Conservation (phyloP, 768 basidiomycete genomes). For the Daedalea quercina region DNA sequence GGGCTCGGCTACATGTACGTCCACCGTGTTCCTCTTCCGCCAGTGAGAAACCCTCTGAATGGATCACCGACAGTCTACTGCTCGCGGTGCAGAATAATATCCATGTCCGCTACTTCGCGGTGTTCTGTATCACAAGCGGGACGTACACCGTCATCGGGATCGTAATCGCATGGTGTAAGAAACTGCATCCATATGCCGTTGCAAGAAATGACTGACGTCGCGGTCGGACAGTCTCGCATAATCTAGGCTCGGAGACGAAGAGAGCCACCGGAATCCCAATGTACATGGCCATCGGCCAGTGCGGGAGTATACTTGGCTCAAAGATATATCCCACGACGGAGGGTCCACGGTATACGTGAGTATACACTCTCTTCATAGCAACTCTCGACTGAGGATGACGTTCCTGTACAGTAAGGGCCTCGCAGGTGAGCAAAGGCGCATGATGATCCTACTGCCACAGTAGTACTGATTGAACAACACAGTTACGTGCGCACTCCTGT, state of each 20-base stretch:
- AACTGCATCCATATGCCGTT: not conserved
- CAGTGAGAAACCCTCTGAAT: too few relatives aligned
- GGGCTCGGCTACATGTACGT: slow-evolving; percentile 60
- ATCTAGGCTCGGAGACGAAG: slow-evolving; percentile 40
- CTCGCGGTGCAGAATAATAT: slow-evolving; percentile 45
- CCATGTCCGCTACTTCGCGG: slow-evolving; percentile 70
- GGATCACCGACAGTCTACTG: slow-evolving; percentile 37
- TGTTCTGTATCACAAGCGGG: slow-evolving; percentile 70
- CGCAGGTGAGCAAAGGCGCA: slow-evolving; percentile 4
- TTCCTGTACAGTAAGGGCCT: slow-evolving; percentile 12
- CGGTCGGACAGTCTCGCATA: slow-evolving; percentile 23
- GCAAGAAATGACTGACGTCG: not conserved
- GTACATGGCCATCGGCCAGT: slow-evolving; percentile 36
- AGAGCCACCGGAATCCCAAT: slow-evolving; percentile 35
- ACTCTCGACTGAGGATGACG: not conserved
- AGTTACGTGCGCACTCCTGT: slow-evolving; percentile 17
- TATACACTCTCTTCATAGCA: not conserved
- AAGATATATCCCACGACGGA: slow-evolving; percentile 36
- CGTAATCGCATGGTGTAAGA: slow-evolving; percentile 72
- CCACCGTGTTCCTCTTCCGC: not conserved
- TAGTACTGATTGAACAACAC: too few relatives aligned
- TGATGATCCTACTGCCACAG: too few relatives aligned
- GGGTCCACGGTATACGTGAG: slow-evolving; percentile 32
- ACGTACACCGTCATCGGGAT: slow-evolving; percentile 74
- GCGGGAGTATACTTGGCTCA: slow-evolving; percentile 34